Percentiles rank a stretch among this genome's conserved stretches.
Conservation (phyloP, 768 basidiomycete species). For the Cubamyces lactineus region DNA sequence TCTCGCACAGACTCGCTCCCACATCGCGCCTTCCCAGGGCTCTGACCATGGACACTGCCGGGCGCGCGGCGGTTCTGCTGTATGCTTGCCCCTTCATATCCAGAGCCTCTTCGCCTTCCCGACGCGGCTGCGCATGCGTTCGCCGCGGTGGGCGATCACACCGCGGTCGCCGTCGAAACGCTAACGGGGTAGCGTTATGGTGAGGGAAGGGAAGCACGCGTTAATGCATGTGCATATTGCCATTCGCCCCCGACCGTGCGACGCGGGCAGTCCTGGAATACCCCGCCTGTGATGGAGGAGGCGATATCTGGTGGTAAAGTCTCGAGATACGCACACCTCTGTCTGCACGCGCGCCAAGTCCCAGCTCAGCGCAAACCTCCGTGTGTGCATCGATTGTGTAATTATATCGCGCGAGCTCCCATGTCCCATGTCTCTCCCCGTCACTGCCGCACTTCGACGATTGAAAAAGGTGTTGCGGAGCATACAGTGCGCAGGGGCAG, state of each 20-base stretch:
- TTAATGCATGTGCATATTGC: no score
- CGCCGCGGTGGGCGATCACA: neutral
- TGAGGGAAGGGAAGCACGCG: neutral
- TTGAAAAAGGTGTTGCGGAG: neutral
- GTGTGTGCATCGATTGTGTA: neutral
- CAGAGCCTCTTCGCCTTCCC: slow-evolving; percentile 3
- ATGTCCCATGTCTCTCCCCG: neutral
- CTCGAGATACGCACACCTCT: neutral
- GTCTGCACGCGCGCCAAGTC: neutral
- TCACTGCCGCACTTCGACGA: neutral
- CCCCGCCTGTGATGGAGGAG: no score
- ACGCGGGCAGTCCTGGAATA: neutral
- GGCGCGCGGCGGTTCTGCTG: no score
- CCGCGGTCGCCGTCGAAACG: neutral
- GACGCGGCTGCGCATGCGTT: neutral
- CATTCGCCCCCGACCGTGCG: neutral
- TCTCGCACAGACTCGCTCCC: neutral
- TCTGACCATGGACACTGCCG: no score
- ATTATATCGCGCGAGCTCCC: neutral
- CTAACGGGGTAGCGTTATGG: neutral
- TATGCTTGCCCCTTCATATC: slow-evolving; percentile 7
- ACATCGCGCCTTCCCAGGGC: neutral
- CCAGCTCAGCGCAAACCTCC: neutral
- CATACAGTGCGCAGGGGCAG: slow-evolving; percentile 3
- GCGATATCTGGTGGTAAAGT: neutral